Conservation (phyloP, 768 basidiomycete genomes). For the Russula dissimulans region DNA sequence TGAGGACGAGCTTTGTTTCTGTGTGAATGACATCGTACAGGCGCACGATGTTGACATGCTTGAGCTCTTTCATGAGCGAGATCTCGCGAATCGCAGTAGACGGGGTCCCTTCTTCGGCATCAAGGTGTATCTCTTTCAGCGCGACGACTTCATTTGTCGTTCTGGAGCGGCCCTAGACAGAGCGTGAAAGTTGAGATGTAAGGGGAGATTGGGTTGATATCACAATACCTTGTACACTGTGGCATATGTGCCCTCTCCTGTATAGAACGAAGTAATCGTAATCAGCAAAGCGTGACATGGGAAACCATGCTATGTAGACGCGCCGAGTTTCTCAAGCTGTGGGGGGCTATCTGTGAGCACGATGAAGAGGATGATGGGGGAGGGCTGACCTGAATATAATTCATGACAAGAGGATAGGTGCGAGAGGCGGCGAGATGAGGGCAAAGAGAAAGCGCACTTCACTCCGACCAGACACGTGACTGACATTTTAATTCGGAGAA, state of each 20-base stretch:
- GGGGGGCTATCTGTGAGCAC: slow-evolving; percentile 11
- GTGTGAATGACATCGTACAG: slow-evolving; percentile 99
- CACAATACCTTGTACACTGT: slow-evolving; percentile 86
- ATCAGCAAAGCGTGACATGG: not conserved
- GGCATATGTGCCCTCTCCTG: slow-evolving; percentile 89
- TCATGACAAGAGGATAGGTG: slow-evolving; percentile 29
- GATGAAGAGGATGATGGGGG: not conserved
- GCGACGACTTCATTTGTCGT: slow-evolving; percentile 99
- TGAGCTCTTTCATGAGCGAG: slow-evolving; percentile 98
- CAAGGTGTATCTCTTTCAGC: slow-evolving; percentile 97
- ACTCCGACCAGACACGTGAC: slow-evolving; percentile 1
- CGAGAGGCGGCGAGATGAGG: not conserved
- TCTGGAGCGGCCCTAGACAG: slow-evolving; percentile 76
- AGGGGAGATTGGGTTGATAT: not conserved
- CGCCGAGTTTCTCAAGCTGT: slow-evolving; percentile 83
- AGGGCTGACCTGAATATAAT: slow-evolving; percentile 46
- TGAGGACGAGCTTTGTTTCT: slow-evolving; percentile 93
- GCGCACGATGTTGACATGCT: slow-evolving; percentile 97
- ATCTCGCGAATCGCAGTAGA: slow-evolving; percentile 99
- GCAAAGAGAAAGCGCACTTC: not conserved
- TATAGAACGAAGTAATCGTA: not conserved
- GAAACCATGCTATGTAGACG: slow-evolving; percentile 13
- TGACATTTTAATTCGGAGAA: not conserved
- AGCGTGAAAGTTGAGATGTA: not conserved
- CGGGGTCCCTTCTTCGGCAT: slow-evolving; percentile 98